Evolutionary conservation across 257 asterid genomes (phyloP), one percentile per base, ranked within the genome.

Genomic region (Capsicum rhomboideum): DNA sequence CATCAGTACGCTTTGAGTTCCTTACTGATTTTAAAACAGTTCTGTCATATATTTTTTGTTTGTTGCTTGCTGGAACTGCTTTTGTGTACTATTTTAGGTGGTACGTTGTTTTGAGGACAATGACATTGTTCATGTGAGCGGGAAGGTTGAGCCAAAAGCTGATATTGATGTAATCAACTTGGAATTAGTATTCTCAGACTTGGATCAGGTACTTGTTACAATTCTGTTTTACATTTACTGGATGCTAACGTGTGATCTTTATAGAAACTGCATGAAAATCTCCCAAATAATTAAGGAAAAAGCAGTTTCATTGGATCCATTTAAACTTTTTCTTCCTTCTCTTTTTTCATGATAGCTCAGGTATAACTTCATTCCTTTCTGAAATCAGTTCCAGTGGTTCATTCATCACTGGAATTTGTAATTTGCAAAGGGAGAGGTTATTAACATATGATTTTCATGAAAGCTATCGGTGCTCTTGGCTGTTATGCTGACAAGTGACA

Each of bases 101-200:
- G 99, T 96, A 55, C 97, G 99, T 17, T 96, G 99, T 86, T 96
- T 97, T 82, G 98, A 97, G 87, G 99, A 97, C 88, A 92, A 97
- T 88, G 99, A 95, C 92, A 93, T 97, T 86, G 93, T 97, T 84
- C 99, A 97, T 77, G 99, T 97, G 83, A 93, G 83, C 77, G 99
- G 98, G 83, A 93, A 89, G 89, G 93, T 96, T 86, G 99, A 96
- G 88, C 99, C 99, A 34, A 96, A 88, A 89, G 89, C 98, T 85
- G 99, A 96, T 86, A 91, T 93, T 78, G 99, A 95, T 18, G 96
- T 93, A 85, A 94, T 97, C 90, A 97, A 97, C 79, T 83, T 97
- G 80, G 99, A 97, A 93, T 90, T 97, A 88, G 92, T 95, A 55
- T 97, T 97, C 90, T 90, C 98, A 72, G 99, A 97, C 90, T 80